Evolutionary conservation across 495 filamentous ascomycete genomes (phyloP), one percentile per base, ranked within the genome.

Genomic region (Jackrogersella minutella): DNA sequence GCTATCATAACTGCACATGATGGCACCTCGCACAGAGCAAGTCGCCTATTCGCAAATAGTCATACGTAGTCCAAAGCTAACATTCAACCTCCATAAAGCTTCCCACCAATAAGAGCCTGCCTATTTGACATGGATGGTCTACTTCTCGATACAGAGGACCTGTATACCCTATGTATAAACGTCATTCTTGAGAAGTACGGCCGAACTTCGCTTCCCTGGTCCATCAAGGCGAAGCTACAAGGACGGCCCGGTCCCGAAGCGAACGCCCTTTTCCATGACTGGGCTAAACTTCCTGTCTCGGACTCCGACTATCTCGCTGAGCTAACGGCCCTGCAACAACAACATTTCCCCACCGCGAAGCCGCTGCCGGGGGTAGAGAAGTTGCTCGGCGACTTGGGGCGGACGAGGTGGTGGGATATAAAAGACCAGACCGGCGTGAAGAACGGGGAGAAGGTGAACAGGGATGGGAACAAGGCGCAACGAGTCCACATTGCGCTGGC

Each of bases 61-160:
- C n/a, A n/a, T 17, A 47, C 21, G 11, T 28, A 44, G 26, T 67
- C 14, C 31, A 19, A 21, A 52, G 33, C 46, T 68, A 55, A 64
- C 16, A 14, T 8, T 22, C 33, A 16, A 62, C 64, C 73, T 43
- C 72, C 69, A 19, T 26, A 10, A 50, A 91, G 88, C 64, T 84
- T 88, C 71, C 92, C 92, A 21, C 88, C 89, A 44, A 85, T 98
- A 58, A 86, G 92, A 58, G 95, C 95, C 60, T 97, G 93, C 79
- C 88, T 99, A 59, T 99, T 99, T 74, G 95, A 99, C 82, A 97
- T 99, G 93, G 95, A 99, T 74, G 95, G 95, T 40, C 88, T 99
- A 24, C 84, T 99, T 16, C 88, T 99, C 64, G 88, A 98, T 78
- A 92, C 92, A 13, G 95, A 99, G 74, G 96, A 99, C 75, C 84